Evolutionary conservation across 2,329 filamentous ascomycete species (phyloP).

Genomic region (Pseudocercospora musae): DNA sequence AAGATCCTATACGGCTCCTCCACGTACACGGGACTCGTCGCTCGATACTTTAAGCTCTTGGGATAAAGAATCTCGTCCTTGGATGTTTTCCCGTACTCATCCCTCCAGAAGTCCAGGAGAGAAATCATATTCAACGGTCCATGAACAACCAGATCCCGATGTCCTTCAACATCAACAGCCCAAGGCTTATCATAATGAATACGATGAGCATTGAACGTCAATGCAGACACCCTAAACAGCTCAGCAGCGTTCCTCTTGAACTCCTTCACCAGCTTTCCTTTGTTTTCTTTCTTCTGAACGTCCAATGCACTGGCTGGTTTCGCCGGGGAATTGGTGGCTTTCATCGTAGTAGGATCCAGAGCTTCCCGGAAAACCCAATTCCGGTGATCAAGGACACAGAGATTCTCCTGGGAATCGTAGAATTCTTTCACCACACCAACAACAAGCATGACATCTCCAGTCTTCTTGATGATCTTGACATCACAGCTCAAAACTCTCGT

Average conservation of each 20-base stretch:
- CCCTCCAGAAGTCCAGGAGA: conserved; percentile 17
- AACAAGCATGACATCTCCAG: conserved; percentile 13
- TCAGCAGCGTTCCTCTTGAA: conserved; percentile 4
- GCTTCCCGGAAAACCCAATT: conserved; percentile 20
- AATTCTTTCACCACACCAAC: conserved; percentile 15
- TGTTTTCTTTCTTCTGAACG: not conserved
- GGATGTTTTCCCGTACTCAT: conserved; percentile 1
- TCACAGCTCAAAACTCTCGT: conserved; percentile 14
- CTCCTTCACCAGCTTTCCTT: conserved; percentile 4
- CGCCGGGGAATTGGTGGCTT: too few species aligned
- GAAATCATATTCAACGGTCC: conserved; percentile 16
- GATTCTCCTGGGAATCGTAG: conserved; percentile 7
- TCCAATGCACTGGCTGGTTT: conserved; percentile 3
- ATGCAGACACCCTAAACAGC: conserved; percentile 13
- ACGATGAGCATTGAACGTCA: conserved; percentile 19
- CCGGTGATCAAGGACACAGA: conserved; percentile 9
- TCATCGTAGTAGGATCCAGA: too few species aligned
- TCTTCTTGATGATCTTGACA: conserved; percentile 14
- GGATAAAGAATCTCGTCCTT: conserved; percentile 8
- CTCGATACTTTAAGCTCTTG: conserved; percentile 15
- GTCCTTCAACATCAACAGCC: conserved; percentile 16
- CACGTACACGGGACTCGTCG: conserved; percentile 16
- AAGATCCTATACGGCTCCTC: conserved; percentile 16
- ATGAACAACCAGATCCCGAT: conserved; percentile 16
- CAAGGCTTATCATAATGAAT: conserved; percentile 17